These are phyloP conservation scores for Pichia sp. DNA, from an alignment of 1,139 yeast species.

Conservation along the genomic window DNA sequence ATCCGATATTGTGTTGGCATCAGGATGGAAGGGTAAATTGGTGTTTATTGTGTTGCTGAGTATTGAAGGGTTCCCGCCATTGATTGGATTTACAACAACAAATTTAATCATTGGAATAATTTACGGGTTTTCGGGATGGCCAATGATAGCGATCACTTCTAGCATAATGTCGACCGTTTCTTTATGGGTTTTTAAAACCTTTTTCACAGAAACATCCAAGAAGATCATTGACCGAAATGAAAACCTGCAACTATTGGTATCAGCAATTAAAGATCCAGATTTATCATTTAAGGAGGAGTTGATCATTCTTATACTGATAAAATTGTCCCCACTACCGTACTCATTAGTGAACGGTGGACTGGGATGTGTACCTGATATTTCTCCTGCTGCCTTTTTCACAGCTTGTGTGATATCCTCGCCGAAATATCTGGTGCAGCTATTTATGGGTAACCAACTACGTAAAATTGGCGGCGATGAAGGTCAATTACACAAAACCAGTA, in stretches of 20 bases:
- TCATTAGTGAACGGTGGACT: constrained; percentile 89
- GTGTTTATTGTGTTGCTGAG: constrained; percentile 43
- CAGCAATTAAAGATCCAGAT: constrained; percentile 56
- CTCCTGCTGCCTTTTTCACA: constrained; percentile 49
- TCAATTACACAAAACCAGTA: constrained; percentile 22
- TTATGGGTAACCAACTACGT: constrained; percentile 72
- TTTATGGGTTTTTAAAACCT: constrained; percentile 57
- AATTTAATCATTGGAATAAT: constrained; percentile 71
- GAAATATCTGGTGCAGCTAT: constrained; percentile 66
- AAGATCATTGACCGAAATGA: constrained; percentile 43
- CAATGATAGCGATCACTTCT: constrained; percentile 60
- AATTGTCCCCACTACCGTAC: constrained; percentile 90
- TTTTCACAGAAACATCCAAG: constrained; percentile 49
- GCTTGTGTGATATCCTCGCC: constrained; percentile 79
- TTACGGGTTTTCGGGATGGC: constrained; percentile 81
- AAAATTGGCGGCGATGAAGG: constrained; percentile 58
- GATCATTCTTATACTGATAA: constrained; percentile 55
- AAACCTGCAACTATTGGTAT: constrained; percentile 66
- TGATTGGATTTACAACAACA: constrained; percentile 72
- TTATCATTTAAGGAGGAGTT: constrained; percentile 42
- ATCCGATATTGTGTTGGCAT: constrained; percentile 14
- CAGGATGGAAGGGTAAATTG: constrained; percentile 39
- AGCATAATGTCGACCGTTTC: constrained; percentile 66
- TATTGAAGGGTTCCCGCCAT: constrained; percentile 71
- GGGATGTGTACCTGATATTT: constrained; percentile 73